A percentile compares a stretch with the other conserved stretches of the same genome.
phyloP scores from a whole-genome alignment of 75 land plant genomes.

The Cunninghamia lanceolata region DNA sequence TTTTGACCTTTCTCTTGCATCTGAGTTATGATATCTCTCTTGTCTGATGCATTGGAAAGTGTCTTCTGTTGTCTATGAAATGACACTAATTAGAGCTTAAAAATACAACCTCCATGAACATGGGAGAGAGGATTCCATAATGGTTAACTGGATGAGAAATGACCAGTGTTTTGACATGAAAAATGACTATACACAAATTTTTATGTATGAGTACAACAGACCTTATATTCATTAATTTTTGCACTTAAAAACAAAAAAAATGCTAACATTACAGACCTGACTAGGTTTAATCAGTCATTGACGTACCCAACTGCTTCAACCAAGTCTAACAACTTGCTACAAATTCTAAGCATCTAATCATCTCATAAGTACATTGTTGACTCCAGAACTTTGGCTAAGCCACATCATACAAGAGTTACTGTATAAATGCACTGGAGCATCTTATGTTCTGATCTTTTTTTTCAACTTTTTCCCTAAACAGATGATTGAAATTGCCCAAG shows the following conservation, averaged over 20 bases:
- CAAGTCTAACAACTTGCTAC: not conserved
- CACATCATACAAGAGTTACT: not conserved
- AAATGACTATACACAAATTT: too few relatives aligned
- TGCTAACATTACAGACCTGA: not conserved
- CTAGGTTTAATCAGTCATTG: not conserved
- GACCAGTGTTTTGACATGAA: too few relatives aligned
- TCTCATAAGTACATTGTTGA: not conserved
- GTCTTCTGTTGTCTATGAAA: too few relatives aligned
- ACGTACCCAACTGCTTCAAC: not conserved
- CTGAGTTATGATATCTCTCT: too few relatives aligned
- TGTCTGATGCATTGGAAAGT: too few relatives aligned
- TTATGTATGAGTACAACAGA: not conserved
- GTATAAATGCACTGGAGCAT: not conserved
- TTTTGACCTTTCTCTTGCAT: too few relatives aligned
- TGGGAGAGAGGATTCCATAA: too few relatives aligned
- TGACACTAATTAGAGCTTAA: too few relatives aligned
- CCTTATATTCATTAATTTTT: not conserved
- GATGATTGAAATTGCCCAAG: not conserved
- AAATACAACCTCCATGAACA: too few relatives aligned
- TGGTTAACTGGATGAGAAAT: too few relatives aligned
- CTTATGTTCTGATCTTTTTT: not conserved
- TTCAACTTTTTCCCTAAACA: not conserved
- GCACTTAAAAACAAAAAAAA: not conserved
- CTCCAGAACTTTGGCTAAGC: not conserved
- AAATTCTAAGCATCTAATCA: not conserved